These are phyloP conservation scores for Fraxinus sp. DNA, from an alignment of 305 asterid genomes.

Conservation along the genomic window DNA sequence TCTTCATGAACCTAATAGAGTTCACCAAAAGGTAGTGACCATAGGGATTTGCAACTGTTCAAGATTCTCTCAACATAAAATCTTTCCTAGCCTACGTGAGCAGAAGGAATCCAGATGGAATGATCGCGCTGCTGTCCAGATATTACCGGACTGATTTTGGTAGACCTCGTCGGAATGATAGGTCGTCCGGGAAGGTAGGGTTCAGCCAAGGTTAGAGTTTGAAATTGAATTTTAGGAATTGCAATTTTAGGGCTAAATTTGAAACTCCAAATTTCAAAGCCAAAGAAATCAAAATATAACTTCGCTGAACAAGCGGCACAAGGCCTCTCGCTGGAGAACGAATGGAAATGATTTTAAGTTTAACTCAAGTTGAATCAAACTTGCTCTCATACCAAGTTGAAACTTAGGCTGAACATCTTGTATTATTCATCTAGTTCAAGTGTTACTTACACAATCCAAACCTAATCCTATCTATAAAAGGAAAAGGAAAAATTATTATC, in stretches of 20 bases:
- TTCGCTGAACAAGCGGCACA: background rate
- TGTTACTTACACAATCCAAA: background rate
- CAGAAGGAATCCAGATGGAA: background rate
- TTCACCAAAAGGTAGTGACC: background rate
- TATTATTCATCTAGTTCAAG: background rate
- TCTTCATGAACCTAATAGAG: background rate
- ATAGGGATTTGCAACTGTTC: background rate
- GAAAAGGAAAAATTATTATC: background rate
- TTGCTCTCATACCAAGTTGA: background rate
- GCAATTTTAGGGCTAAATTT: background rate
- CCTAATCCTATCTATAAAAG: background rate
- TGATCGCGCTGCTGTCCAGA: background rate
- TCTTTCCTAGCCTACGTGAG: background rate
- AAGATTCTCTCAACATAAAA: background rate
- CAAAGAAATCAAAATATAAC: background rate
- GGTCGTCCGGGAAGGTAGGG: background rate
- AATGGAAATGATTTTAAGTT: background rate
- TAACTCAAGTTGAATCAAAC: background rate
- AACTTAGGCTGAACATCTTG: background rate
- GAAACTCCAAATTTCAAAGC: background rate
- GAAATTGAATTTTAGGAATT: background rate
- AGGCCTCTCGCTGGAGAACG: background rate
- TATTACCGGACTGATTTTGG: background rate
- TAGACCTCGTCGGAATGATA: background rate
- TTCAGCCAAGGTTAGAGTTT: background rate